A percentile compares a stretch with the other conserved stretches of the same genome.
phyloP scores from a whole-genome alignment of 2,329 filamentous ascomycete genomes.

The Curvularia hawaiiensis region DNA sequence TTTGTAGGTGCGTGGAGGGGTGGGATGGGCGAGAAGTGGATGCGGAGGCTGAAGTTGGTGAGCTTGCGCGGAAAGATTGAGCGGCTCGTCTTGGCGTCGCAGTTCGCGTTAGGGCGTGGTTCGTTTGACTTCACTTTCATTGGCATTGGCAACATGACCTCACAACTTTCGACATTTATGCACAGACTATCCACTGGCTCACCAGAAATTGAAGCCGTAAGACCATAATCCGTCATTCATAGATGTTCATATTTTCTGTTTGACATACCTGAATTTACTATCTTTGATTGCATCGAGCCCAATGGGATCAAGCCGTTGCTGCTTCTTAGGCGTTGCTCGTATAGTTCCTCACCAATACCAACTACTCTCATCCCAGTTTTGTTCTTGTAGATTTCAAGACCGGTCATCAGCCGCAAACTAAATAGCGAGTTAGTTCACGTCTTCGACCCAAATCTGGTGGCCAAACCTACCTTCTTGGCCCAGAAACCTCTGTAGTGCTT shows the following conservation, averaged over 20 bases:
- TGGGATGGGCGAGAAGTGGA: conserved; percentile 3
- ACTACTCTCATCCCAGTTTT: neutral
- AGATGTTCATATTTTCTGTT: no score
- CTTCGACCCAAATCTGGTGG: neutral
- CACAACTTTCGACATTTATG: neutral
- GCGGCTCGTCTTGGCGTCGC: conserved; percentile 11
- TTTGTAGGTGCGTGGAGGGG: conserved; percentile 2
- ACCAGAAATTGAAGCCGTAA: neutral
- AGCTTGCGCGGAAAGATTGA: conserved; percentile 18
- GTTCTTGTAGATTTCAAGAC: conserved; percentile 37
- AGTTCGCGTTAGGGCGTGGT: neutral
- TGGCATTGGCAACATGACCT: neutral
- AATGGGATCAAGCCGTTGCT: neutral
- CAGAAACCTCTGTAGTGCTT: conserved; percentile 69
- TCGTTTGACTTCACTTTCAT: neutral
- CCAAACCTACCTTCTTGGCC: conserved; percentile 45
- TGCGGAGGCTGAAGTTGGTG: conserved; percentile 11
- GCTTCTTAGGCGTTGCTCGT: no score
- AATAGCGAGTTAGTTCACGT: neutral
- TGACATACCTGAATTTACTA: neutral
- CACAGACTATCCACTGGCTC: neutral
- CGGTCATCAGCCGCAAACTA: conserved; percentile 59
- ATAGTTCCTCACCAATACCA: neutral
- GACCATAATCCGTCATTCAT: neutral
- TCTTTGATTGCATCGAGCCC: no score